Evolutionary conservation across 257 asterid species (phyloP).

Genomic region (Capsicum pubescens): DNA sequence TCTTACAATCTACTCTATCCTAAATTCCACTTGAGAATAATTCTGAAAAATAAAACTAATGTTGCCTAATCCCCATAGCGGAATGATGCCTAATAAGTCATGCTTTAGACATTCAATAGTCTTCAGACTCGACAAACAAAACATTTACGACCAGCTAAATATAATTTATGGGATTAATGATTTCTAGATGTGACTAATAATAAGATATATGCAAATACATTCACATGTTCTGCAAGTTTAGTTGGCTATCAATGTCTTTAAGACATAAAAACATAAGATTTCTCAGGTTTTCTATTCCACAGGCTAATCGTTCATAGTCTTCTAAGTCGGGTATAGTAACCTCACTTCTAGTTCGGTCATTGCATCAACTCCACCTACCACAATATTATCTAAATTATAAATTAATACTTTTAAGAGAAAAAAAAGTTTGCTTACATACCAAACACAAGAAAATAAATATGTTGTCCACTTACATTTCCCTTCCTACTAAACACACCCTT

Average conservation of each 20-base stretch:
- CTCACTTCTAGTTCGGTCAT: neutral
- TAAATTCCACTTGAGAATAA: too few relatives aligned
- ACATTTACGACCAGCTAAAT: neutral
- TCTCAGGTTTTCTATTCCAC: neutral
- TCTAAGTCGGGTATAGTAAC: neutral
- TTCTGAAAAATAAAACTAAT: too few relatives aligned
- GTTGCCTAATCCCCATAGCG: conserved; percentile 17
- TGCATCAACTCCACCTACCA: too few relatives aligned
- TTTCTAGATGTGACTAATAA: neutral
- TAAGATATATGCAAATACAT: neutral
- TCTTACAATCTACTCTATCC: too few relatives aligned
- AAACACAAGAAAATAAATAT: too few relatives aligned
- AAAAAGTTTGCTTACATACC: too few relatives aligned
- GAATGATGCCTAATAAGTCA: neutral
- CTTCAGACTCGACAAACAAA: neutral
- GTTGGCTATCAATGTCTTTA: neutral
- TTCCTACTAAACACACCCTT: too few relatives aligned
- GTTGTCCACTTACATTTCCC: too few relatives aligned
- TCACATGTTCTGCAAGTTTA: neutral
- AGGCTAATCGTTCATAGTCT: neutral
- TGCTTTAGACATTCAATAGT: conserved; percentile 24
- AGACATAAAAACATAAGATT: neutral
- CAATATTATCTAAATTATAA: too few relatives aligned
- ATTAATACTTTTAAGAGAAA: too few relatives aligned
- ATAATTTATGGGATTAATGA: neutral